Evolutionary conservation across 164 flowering plant species (phyloP), one percentile per base, ranked within the genome.

Genomic region (Litsea cubeba): DNA sequence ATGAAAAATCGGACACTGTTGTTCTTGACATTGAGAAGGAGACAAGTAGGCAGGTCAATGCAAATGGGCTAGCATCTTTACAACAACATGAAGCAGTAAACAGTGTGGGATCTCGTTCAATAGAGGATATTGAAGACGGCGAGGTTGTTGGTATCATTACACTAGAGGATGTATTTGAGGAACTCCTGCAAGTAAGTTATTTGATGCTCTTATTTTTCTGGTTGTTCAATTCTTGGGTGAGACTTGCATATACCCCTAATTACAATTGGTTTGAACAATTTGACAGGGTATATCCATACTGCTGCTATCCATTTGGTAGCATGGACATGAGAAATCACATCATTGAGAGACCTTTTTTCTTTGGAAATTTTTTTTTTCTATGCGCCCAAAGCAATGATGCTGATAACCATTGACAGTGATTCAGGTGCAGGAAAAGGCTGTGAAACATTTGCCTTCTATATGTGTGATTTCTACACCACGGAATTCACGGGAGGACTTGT

Each of bases 121-220:
- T 84, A n/a, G 97, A 91, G 46, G 94, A 91, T 74, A 82, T 85
- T 75, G 98, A 95, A 82, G 97, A 92, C 79, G 97, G 30, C 28
- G 32, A 15, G n/a, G 69, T 65, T n/a, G 3, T 65, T 30, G 69
- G 46, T 17, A 15, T 15, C 54, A 26, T 3, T 35, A n/a, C 28
- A 23, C 12, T 60, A 7, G 46, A 14, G 18, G 14, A n/a, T 62
- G 23, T 28, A 51, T 83, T 81, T 60, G 85, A 80, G 72, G 83
- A 80, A 72, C 81, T 81, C 69, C 73, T 83, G 62, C 83, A 81
- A 66, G 85, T 81, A 76, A 66, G 28, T 12, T 28, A 50, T 69
- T 12, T 20, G 24, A 60, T 60, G 63, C 15, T 25, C 28, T 63
- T 11, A 14, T 23, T 63, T 12, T 5, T 63, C 32, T 63, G 66